These are phyloP conservation scores for Wickerhamiella bombiphila DNA, from an alignment of 805 yeast genomes.

Conservation along the genomic window DNA sequence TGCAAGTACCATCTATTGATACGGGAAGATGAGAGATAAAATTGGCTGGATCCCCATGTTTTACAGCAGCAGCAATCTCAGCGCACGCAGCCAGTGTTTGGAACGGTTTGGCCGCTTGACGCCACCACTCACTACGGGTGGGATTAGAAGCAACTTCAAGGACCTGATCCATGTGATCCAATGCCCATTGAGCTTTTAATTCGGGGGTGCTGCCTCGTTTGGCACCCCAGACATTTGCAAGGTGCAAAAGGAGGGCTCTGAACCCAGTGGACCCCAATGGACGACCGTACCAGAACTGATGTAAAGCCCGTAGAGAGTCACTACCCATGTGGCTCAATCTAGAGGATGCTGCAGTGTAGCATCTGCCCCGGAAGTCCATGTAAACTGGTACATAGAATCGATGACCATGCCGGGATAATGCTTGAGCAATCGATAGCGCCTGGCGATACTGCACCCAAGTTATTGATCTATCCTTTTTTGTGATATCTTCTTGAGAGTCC, in stretches of 20 bases:
- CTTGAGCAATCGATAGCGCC: conserved; percentile 75
- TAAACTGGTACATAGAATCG: conserved; percentile 38
- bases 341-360: conserved; percentile 35
- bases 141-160: conserved; percentile 33
- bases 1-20: conserved; percentile 46
- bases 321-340: conserved; percentile 39
- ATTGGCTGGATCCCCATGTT: conserved; percentile 28
- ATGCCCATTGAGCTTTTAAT: conserved; percentile 30
- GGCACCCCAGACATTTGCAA: conserved; percentile 38
- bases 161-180: conserved; percentile 28
- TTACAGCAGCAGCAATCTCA: conserved; percentile 33
- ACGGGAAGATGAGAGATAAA: conserved; percentile 34
- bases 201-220: conserved; percentile 33
- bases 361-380: conserved; percentile 39
- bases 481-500: neutral
- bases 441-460: conserved; percentile 41
- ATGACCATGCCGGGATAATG: conserved; percentile 38
- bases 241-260: conserved; percentile 37
- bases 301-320: conserved; percentile 36
- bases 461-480: neutral
- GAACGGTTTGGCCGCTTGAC: conserved; percentile 38
- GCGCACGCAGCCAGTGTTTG: conserved; percentile 38
- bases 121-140: conserved; percentile 33
- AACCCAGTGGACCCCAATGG: conserved; percentile 33
- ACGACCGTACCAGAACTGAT: conserved; percentile 37